Base-by-base conservation (phyloP, 306 rosid species). In the Styphnolobium japonicum region DNA sequence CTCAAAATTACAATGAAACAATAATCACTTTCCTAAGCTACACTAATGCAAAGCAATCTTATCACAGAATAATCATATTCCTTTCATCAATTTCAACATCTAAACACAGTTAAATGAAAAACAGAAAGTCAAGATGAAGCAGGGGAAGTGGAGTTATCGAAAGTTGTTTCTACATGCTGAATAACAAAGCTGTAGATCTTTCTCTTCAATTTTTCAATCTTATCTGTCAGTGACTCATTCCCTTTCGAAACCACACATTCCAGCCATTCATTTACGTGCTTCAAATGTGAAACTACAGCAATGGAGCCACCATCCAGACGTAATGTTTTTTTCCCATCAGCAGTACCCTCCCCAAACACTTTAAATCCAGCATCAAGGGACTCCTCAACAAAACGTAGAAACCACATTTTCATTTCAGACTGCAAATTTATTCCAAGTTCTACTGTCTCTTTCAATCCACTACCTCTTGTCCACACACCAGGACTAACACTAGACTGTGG, bases 171-270 rank as follows among this genome's bases (percentile, higher is more conserved):
- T 10, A 95, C 99, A 81, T 95, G 97, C 73, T 93, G 99, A 77
- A 95, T 93, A 14, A 95, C 97, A 81, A 95, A 95, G 7, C 98
- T 93, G 7, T 95, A 95, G 74, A 95, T 95, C 86, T 93, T 95
- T 71, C 98, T 82, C 90, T 93, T 95, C 71, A 95, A 77, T 37
- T 86, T 76, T 56, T 93, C 99, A 56, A 93, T 86, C 85, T 89
- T 93, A 19, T 84, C 90, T 2, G 79, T 77, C 70, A 89, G 66
- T 31, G 71, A 71, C n/a, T 86, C 88, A 64, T 93, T 88, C 67
- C 85, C 89, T 65, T 81, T 84, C 3, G 91, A 88, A 57, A 89
- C 86, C 66, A 71, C 89, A 4, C 85, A 71, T 39, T 95, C 99
- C 85, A 95, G 78, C 99, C 99, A 95, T 49, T 92, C 91, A 75